Evolutionary conservation across 2,329 filamentous ascomycete genomes (phyloP).

Genomic region (Fusarium virguliforme): DNA sequence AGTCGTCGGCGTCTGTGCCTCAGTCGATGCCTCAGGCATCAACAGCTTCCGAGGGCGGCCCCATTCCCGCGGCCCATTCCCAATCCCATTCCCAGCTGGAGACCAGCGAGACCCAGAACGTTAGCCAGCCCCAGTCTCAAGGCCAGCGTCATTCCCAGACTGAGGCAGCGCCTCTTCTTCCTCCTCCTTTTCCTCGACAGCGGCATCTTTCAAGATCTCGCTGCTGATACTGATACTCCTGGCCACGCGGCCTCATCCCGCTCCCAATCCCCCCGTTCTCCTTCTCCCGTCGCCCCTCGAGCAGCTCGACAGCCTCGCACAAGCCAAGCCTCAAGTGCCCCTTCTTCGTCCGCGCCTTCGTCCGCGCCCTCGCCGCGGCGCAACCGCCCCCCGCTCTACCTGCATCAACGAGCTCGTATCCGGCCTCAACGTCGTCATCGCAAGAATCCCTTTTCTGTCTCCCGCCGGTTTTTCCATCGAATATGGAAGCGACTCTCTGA

Average conservation of each 20-base stretch:
- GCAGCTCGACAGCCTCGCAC: constrained; percentile 11
- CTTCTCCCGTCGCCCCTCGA: constrained; percentile 20
- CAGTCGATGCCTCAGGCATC: constrained; percentile 42
- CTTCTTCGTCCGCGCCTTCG: constrained; percentile 24
- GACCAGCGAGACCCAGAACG: constrained; percentile 44
- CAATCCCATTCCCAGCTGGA: constrained; percentile 45
- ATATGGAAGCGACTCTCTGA: constrained; percentile 60
- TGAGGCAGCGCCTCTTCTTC: constrained; percentile 33
- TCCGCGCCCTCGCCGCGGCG: constrained; percentile 31
- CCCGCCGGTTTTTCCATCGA: constrained; percentile 46
- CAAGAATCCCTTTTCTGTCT: constrained; percentile 16
- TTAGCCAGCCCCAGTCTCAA: constrained; percentile 39
- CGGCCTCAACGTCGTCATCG: constrained; percentile 34
- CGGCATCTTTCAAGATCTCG: constrained; percentile 10
- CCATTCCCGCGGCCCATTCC: constrained; percentile 48
- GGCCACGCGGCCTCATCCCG: constrained; percentile 18
- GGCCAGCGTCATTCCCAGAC: constrained; percentile 43
- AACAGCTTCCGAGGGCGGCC: constrained; percentile 31
- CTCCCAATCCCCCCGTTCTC: constrained; percentile 26
- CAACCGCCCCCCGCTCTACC: constrained; percentile 26
- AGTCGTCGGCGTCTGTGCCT: neutral
- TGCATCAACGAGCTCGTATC: constrained; percentile 34
- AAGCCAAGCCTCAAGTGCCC: neutral
- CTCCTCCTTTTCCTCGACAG: constrained; percentile 32
- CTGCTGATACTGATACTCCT: constrained; percentile 18